Base-by-base conservation (phyloP, 2,329 filamentous ascomycete genomes). In the Botryosphaeria dothidea region DNA sequence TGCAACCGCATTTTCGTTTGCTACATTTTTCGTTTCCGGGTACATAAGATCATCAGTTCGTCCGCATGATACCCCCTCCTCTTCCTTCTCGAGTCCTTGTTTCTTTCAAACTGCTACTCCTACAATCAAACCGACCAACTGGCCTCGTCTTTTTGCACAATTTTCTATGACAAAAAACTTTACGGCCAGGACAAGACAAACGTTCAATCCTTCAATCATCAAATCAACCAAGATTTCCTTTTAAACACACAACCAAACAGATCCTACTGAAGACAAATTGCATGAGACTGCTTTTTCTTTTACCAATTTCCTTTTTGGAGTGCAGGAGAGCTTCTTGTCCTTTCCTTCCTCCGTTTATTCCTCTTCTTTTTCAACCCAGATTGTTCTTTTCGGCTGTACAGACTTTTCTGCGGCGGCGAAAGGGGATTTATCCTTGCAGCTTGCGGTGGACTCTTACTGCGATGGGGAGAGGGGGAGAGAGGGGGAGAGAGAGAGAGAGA, bases 21-120 rank as follows among this genome's bases (percentile, higher is more conserved):
- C n/a, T n/a, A 27, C 29, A 15, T 25, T 19, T 45, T 21, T 43
- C 13, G 27, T 60, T 46, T 34, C 23, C 38, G 56, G 56, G 56
- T 60, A 60, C 56, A 60, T 46, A 60, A 60, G 56, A 60, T 60
- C 56, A 60, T 60, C 56, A 60, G 56, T 60, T 60, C 41, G 11
- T 57, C 56, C 56, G 56, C 56, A 60, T 60, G 56, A 60, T 60
- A 60, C 56, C 56, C 56, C 56, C 21, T 34, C 27, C 13, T 60
- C n/a, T 34, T 34, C 38, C 41, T 58, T 27, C 36, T 17, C 19
- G 8, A n/a, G 7, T 17, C 25, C 13, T 34, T 34, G 31, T 34
- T 21, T 34, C 25, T 21, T 38, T 7, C 25, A 8, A 17, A 34
- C 29, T 46, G 25, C 23, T 27, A 45, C 56, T 46, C 11, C n/a